Base-by-base conservation (phyloP, 495 filamentous ascomycete species). In the Aspergillus cavernicola region DNA sequence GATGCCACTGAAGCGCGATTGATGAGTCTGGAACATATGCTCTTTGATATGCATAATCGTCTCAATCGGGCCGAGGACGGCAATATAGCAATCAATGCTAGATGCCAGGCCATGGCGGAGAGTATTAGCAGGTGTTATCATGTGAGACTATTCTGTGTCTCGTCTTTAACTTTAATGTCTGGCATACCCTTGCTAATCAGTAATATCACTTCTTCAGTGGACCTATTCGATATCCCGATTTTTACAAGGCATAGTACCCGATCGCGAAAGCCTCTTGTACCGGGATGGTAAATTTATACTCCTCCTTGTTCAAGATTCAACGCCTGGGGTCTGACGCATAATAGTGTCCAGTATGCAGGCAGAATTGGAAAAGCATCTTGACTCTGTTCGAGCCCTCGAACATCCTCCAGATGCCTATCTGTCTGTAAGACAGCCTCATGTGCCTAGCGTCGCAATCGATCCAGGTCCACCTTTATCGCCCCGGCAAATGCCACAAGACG, bases 401-500 rank as follows among this genome's bases (percentile, higher is more conserved):
- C 88, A 90, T 48, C 80, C 86, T 23, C 84, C 87, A 57, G 91
- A 96, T 46, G 71, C 80, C 23, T 74, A 89, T 19, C 82, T 93
- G 60, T 81, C 87, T 32, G 85, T 82, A 26, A 85, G 86, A 50
- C 89, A 86, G 50, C 80, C 86, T 13, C 92, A 85, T 67, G 88
- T 92, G 64, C 81, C 82, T 40, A 86, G 83, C 58, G 72, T 90
- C 53, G 70, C 84, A 29, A 66, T 82, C 20, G 89, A 92, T 45
- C 59, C 75, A 43, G 85, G 86, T 37, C 84, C 88, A 5, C 90
- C 93, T 29, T 73, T 96, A 13, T 97, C 93, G n/a, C 93, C 93
- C 23, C 88, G 90, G 31, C 93, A 97, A 72, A 67, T 90, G 37
- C 84, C 92, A 20, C 85, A 90, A 65, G 90, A 97, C 51, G 91